These are phyloP conservation scores for Daldinia loculata DNA, from an alignment of 495 filamentous ascomycete genomes.

Conservation along the genomic window DNA sequence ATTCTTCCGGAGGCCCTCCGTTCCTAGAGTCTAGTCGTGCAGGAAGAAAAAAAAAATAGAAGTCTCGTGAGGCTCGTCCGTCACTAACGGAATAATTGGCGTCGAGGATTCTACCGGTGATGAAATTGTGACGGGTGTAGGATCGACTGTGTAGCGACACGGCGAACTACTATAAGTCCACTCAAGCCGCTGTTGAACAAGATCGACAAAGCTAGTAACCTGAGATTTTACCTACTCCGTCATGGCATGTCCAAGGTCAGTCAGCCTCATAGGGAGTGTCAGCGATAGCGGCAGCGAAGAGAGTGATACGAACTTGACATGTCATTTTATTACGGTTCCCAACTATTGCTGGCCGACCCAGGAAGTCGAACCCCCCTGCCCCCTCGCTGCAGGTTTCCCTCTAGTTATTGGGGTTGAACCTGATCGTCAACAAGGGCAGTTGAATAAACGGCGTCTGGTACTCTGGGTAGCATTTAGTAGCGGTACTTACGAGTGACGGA, in stretches of 20 bases:
- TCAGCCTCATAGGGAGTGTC: conserved; percentile 35
- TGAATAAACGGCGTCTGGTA: conserved; percentile 27
- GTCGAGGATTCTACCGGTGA: conserved; percentile 24
- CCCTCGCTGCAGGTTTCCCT: conserved; percentile 37
- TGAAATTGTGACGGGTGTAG: conserved; percentile 32
- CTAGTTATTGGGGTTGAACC: conserved; percentile 37
- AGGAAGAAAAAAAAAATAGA: conserved; percentile 1
- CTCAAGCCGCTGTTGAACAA: conserved; percentile 19
- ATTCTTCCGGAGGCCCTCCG: conserved; percentile 26
- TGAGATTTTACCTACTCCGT: conserved; percentile 27
- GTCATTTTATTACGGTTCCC: conserved; percentile 39
- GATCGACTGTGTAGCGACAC: conserved; percentile 25
- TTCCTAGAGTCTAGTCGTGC: conserved; percentile 13
- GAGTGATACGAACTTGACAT: conserved; percentile 32
- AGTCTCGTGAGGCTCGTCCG: conserved; percentile 14
- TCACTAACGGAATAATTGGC: conserved; percentile 20
- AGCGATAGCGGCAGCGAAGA: conserved; percentile 11
- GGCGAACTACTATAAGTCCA: conserved; percentile 16
- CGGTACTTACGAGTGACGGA: conserved; percentile 33
- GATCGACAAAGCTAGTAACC: conserved; percentile 33
- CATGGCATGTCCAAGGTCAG: conserved; percentile 33
- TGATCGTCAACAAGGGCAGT: conserved; percentile 43
- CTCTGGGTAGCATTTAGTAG: conserved; percentile 43
- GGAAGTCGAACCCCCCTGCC: conserved; percentile 36
- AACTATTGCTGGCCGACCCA: conserved; percentile 30